Conservation (phyloP, 345 rosid species). For the Physaria fendleri region DNA sequence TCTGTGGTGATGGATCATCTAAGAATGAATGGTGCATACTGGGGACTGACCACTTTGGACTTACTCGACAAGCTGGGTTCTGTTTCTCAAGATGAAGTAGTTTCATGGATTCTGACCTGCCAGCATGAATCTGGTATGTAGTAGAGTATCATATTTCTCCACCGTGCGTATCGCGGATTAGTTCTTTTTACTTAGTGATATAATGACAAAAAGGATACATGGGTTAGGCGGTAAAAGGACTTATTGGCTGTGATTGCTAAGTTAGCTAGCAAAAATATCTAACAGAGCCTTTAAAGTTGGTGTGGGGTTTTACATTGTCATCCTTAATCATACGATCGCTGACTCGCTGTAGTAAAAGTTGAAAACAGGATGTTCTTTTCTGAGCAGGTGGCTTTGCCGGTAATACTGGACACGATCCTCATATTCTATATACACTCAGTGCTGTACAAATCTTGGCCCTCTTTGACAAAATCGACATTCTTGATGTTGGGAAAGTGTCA, state of each 20-base stretch:
- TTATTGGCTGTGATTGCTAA: not conserved
- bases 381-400: constrained; percentile 93
- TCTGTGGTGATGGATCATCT: constrained; percentile 92
- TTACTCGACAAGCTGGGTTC: constrained; percentile 63
- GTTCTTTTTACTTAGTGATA: not conserved
- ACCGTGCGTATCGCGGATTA: not conserved
- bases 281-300: not conserved
- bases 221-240: not conserved
- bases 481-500: constrained; percentile 60
- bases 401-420: constrained; percentile 85
- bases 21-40: constrained; percentile 81
- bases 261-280: not conserved
- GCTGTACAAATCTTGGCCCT: constrained; percentile 83
- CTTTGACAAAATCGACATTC: constrained; percentile 58
- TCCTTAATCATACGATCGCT: not conserved
- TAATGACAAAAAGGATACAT: not conserved
- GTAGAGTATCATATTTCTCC: not conserved
- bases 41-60: constrained; percentile 82
- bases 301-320: not conserved
- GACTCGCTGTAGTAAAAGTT: not conserved
- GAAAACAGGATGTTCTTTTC: not conserved
- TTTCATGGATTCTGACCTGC: constrained; percentile 73
- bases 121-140: constrained; percentile 69
- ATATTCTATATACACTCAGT: constrained; percentile 67
- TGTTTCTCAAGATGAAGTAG: constrained; percentile 53